These are phyloP conservation scores for Ploettnerulaceae sp. DNA, from an alignment of 2,329 filamentous ascomycete species.

Conservation along the genomic window DNA sequence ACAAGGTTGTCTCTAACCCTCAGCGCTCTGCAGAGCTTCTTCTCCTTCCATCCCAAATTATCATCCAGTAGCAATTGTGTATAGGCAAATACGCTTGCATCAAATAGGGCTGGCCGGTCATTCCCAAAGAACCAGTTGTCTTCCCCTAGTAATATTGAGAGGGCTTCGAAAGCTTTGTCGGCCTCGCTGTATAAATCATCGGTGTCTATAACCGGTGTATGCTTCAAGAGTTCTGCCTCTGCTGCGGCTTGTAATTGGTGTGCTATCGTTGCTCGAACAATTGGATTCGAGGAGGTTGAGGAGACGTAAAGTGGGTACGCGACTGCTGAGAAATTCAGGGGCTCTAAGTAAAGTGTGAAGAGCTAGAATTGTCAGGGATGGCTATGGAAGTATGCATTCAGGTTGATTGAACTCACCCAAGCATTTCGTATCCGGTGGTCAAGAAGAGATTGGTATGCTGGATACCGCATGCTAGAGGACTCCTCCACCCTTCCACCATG, in stretches of 20 bases:
- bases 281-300: conserved; percentile 51
- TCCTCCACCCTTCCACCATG: conserved; percentile 43
- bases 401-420: conserved; percentile 55
- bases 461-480: conserved; percentile 45
- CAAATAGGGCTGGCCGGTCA: conserved; percentile 64
- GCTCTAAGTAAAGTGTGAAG: conserved; percentile 73
- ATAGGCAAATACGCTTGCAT: conserved; percentile 87
- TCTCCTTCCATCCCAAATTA: conserved; percentile 53
- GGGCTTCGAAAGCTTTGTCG: conserved; percentile 55
- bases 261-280: conserved; percentile 60
- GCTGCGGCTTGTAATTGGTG: conserved; percentile 69
- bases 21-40: conserved; percentile 53
- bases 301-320: conserved; percentile 70
- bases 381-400: background rate
- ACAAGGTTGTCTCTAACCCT: conserved; percentile 57
- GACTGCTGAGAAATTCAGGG: conserved; percentile 58
- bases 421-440: conserved; percentile 75
- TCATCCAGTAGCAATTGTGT: conserved; percentile 73
- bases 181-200: conserved; percentile 56
- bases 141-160: conserved; percentile 54
- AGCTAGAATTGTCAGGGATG: conserved; percentile 46
- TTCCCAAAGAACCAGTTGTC: conserved; percentile 56
- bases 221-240: conserved; percentile 65
- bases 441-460: conserved; percentile 74
- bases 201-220: conserved; percentile 50